Evolutionary conservation across 306 rosid species (phyloP).

Genomic region (Lathyrus tuberosus): DNA sequence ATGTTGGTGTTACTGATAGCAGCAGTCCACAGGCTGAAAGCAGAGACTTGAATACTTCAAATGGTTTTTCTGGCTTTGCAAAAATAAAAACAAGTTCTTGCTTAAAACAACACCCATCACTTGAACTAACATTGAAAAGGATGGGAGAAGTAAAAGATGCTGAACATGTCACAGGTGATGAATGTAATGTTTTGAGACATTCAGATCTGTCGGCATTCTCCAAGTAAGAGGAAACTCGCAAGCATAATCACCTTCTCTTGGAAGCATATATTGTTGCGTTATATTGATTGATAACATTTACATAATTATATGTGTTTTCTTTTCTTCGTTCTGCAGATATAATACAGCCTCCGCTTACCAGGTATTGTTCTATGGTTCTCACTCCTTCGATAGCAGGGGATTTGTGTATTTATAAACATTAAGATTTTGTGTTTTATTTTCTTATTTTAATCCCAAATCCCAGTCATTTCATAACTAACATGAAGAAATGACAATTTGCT

Average conservation of each 20-base stretch:
- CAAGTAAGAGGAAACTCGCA: conserved; percentile 51
- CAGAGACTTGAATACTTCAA: conserved; percentile 48
- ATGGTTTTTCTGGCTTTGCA: conserved; percentile 48
- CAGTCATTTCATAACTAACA: conserved; percentile 1
- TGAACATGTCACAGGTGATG: conserved; percentile 49
- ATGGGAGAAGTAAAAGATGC: conserved; percentile 53
- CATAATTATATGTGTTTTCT: neutral
- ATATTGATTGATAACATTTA: conserved; percentile 17
- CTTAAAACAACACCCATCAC: conserved; percentile 52
- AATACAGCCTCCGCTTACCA: conserved; percentile 54
- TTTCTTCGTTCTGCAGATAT: conserved; percentile 56
- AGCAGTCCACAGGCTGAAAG: conserved; percentile 51
- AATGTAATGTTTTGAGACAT: conserved; percentile 56
- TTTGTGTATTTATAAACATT: conserved; percentile 25
- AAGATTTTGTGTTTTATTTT: conserved; percentile 31
- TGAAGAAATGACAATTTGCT: conserved; percentile 15
- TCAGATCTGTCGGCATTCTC: conserved; percentile 66
- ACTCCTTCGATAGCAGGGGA: conserved; percentile 27
- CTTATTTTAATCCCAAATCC: conserved; percentile 18
- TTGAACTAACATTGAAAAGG: conserved; percentile 58
- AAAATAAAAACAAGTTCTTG: conserved; percentile 48
- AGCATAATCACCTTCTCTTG: conserved; percentile 6
- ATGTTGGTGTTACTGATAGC: conserved; percentile 40
- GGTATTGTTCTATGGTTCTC: conserved; percentile 49
- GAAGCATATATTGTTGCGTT: conserved; percentile 25